A percentile compares a stretch with the other conserved stretches of the same genome.
phyloP scores from a whole-genome alignment of 192 early-diverging fungal species.

The Pilobolus umbonatus region DNA sequence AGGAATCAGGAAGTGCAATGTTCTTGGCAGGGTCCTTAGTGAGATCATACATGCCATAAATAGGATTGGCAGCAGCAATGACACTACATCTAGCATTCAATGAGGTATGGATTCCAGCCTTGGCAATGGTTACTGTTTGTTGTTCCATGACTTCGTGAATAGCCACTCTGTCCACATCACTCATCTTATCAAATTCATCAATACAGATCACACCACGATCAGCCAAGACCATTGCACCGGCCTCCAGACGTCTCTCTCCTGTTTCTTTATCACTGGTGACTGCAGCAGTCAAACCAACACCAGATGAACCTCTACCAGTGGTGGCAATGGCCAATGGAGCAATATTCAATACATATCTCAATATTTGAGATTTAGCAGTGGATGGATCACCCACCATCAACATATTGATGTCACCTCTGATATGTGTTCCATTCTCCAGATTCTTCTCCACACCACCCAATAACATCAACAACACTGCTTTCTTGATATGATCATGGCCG shows the following conservation, averaged over 20 bases:
- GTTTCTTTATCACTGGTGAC: slow-evolving; percentile 95
- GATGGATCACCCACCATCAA: slow-evolving; percentile 98
- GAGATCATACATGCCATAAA: slow-evolving; percentile 86
- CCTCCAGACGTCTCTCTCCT: slow-evolving; percentile 89
- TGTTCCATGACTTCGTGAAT: slow-evolving; percentile 99
- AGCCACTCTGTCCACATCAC: slow-evolving; percentile 91
- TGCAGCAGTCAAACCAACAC: slow-evolving; percentile 96
- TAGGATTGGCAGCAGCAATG: slow-evolving; percentile 96
- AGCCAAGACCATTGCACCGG: slow-evolving; percentile 97
- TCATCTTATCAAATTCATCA: slow-evolving; percentile 99
- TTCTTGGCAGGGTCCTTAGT: slow-evolving; percentile 87
- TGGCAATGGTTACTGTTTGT: slow-evolving; percentile 95
- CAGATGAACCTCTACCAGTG: slow-evolving; percentile 93
- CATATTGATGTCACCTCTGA: slow-evolving; percentile 97
- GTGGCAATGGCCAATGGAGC: slow-evolving; percentile 96
- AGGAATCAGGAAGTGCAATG: slow-evolving; percentile 92
- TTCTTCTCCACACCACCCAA: slow-evolving; percentile 94
- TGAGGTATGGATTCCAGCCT: slow-evolving; percentile 98
- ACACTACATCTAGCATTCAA: slow-evolving; percentile 96
- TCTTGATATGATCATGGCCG: slow-evolving; percentile 94
- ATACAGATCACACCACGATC: slow-evolving; percentile 98
- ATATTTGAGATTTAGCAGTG: slow-evolving; percentile 98
- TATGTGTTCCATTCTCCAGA: slow-evolving; percentile 89
- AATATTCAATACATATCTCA: slow-evolving; percentile 91
- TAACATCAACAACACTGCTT: slow-evolving; percentile 85